Conservation (phyloP, 345 rosid genomes). For the Hibiscus trionum region DNA sequence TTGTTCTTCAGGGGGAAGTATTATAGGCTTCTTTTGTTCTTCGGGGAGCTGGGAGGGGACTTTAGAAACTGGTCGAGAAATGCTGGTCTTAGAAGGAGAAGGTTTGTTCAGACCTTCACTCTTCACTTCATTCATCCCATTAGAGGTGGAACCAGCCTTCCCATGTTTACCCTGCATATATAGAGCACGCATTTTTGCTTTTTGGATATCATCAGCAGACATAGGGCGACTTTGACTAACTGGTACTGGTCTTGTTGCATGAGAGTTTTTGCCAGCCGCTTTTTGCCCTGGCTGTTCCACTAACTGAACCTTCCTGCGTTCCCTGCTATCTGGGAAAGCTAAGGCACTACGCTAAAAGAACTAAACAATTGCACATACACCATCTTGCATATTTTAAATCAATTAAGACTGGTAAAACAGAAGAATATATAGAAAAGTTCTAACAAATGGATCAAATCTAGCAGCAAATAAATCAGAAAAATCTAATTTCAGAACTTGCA, state of each 20-base stretch:
- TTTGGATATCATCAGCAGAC: constrained; percentile 98
- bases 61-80: constrained; percentile 24
- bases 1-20: neutral
- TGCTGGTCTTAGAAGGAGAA: constrained; percentile 24
- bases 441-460: neutral
- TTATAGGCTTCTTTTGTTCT: constrained; percentile 29
- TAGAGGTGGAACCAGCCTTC: constrained; percentile 37
- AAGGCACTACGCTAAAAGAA: constrained; percentile 35
- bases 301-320: constrained; percentile 86
- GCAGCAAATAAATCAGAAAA: neutral
- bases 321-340: constrained; percentile 71
- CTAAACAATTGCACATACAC: neutral
- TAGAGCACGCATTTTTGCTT: constrained; percentile 86
- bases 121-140: constrained; percentile 36
- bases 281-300: constrained; percentile 98
- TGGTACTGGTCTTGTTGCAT: constrained; percentile 46
- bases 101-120: constrained; percentile 31
- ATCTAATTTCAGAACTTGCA: neutral
- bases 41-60: constrained; percentile 30
- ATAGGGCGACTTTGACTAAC: constrained; percentile 74
- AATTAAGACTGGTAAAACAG: neutral
- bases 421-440: neutral
- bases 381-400: neutral
- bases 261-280: constrained; percentile 59
- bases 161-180: constrained; percentile 76